phyloP scores from a whole-genome alignment of 371 early-diverging fungal genomes.

The Fennellomyces sp. region DNA sequence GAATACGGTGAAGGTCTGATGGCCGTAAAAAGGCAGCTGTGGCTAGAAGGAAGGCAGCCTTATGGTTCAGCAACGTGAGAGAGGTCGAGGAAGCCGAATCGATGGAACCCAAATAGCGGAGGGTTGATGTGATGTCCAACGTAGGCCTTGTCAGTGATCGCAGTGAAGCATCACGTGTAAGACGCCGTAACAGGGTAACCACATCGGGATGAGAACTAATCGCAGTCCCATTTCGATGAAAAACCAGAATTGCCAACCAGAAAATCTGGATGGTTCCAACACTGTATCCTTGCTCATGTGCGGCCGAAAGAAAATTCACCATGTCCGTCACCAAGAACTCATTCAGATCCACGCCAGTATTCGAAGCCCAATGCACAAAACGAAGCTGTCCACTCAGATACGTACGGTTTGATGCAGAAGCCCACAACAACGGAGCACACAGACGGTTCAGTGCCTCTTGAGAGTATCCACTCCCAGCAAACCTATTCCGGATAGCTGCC shows the following conservation, averaged over 20 bases:
- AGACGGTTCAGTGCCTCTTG: not conserved
- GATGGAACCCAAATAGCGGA: not conserved
- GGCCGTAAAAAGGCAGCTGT: constrained; percentile 4
- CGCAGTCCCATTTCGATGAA: not conserved
- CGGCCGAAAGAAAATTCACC: constrained; percentile 8
- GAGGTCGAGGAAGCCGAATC: not conserved
- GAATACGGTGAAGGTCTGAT: constrained; percentile 7
- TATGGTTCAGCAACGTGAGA: not conserved
- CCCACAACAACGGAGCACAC: not conserved
- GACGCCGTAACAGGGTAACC: not conserved
- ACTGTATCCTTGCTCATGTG: not conserved
- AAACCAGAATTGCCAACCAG: not conserved
- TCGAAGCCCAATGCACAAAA: not conserved
- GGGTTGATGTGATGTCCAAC: not conserved
- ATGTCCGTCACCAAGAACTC: not conserved
- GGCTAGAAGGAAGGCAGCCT: constrained; percentile 8
- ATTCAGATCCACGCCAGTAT: not conserved
- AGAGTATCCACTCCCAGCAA: not conserved
- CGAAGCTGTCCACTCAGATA: not conserved
- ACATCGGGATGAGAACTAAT: not conserved
- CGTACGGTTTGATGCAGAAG: not conserved
- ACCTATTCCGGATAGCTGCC: constrained; percentile 4
- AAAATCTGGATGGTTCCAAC: not conserved
- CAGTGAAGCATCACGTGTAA: not conserved
- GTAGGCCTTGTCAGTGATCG: not conserved